phyloP scores from a whole-genome alignment of 2,329 filamentous ascomycete genomes.

The Samsoniella hepiali region DNA sequence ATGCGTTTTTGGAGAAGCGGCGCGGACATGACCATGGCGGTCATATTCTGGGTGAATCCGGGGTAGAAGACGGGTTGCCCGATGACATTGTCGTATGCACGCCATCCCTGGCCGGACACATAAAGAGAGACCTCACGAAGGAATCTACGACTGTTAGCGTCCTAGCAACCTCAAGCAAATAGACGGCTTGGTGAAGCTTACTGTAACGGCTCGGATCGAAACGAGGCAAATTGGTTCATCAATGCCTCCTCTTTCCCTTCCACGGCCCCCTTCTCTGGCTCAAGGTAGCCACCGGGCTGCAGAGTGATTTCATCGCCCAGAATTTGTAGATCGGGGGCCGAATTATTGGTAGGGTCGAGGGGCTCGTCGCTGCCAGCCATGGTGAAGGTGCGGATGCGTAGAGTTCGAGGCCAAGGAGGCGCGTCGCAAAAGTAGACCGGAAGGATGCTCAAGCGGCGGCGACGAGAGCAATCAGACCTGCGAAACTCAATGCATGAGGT shows the following conservation, averaged over 20 bases:
- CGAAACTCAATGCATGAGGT: background rate
- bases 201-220: slow-evolving; percentile 67
- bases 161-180: too few species aligned
- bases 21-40: slow-evolving; percentile 69
- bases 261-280: slow-evolving; percentile 44
- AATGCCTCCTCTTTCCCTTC: slow-evolving; percentile 63
- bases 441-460: background rate
- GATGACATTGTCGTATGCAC: slow-evolving; percentile 84
- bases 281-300: slow-evolving; percentile 67
- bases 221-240: slow-evolving; percentile 81
- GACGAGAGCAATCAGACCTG: background rate
- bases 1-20: slow-evolving; percentile 74
- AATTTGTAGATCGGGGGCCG: slow-evolving; percentile 74
- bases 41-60: slow-evolving; percentile 91
- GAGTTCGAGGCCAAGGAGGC: background rate
- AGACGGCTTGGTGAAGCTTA: slow-evolving; percentile 27
- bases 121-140: slow-evolving; percentile 91
- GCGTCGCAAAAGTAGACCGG: background rate
- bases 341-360: slow-evolving; percentile 34
- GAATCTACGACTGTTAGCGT: slow-evolving; percentile 56
- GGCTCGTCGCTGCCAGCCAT: slow-evolving; percentile 33
- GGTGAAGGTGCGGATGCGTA: slow-evolving; percentile 7
- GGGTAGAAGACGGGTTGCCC: slow-evolving; percentile 92
- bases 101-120: slow-evolving; percentile 91
- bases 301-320: slow-evolving; percentile 71